A percentile compares a stretch with the other conserved stretches of the same genome.
Conservation (phyloP, 306 rosid species). For the Cucurbita pepo region DNA sequence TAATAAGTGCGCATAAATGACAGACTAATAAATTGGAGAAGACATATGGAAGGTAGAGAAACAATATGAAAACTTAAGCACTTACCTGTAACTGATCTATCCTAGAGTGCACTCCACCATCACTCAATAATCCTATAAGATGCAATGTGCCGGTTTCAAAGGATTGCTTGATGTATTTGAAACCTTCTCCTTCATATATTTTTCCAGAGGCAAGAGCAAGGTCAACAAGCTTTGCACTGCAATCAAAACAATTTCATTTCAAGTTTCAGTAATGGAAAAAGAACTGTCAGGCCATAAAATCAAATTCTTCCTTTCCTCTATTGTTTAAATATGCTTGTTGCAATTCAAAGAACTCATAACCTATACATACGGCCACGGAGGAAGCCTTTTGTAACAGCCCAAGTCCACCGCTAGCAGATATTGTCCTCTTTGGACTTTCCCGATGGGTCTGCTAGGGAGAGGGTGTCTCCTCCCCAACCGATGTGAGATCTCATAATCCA, state of each 20-base stretch:
- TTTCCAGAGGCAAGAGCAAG: conserved; percentile 79
- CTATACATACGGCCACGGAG: neutral
- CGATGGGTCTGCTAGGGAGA: too few relatives aligned
- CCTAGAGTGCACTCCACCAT: conserved; percentile 89
- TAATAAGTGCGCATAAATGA: neutral
- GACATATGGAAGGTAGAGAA: neutral
- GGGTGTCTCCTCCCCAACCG: too few relatives aligned
- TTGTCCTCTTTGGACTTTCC: too few relatives aligned
- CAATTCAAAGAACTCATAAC: neutral
- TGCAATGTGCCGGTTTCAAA: conserved; percentile 62
- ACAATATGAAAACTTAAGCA: neutral
- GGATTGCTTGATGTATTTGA: conserved; percentile 55
- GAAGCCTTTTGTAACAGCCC: too few relatives aligned
- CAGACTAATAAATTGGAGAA: neutral
- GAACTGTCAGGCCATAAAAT: neutral
- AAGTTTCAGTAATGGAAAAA: neutral
- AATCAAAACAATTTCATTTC: neutral
- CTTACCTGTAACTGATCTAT: conserved; percentile 62
- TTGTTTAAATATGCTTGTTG: neutral
- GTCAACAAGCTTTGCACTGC: conserved; percentile 93
- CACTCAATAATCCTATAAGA: conserved; percentile 81
- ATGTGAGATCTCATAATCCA: too few relatives aligned
- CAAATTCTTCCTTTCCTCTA: neutral
- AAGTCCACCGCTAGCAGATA: neutral
- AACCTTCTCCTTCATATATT: conserved; percentile 68